Evolutionary conservation across 495 filamentous ascomycete genomes (phyloP).

Genomic region (Tuber borchii): DNA sequence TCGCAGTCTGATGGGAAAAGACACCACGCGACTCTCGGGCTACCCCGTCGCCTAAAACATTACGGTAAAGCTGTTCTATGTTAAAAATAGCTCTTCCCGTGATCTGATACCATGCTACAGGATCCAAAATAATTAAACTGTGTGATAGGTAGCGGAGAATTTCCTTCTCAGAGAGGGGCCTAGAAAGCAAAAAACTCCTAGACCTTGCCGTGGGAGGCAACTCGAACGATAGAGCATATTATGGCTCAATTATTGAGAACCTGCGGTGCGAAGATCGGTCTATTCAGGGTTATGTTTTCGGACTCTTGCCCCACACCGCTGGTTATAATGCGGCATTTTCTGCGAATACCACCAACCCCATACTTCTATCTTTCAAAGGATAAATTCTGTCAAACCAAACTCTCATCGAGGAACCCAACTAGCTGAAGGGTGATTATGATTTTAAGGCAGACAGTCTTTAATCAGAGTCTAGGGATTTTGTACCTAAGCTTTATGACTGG

Average conservation of each 20-base stretch:
- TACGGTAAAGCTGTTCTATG: neutral
- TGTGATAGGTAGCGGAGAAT: neutral
- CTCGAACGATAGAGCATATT: neutral
- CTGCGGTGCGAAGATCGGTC: too few species aligned
- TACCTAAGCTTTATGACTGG: neutral
- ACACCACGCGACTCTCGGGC: neutral
- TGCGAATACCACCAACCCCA: too few species aligned
- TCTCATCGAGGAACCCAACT: neutral
- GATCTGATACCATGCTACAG: neutral
- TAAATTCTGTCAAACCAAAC: too few species aligned
- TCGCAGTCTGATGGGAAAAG: neutral
- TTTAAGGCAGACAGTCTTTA: neutral
- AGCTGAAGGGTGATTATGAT: neutral
- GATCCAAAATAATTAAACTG: neutral
- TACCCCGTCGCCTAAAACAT: neutral
- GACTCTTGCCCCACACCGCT: too few species aligned
- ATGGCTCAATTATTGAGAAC: too few species aligned
- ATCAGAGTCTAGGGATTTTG: neutral
- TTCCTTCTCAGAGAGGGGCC: neutral
- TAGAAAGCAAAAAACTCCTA: neutral
- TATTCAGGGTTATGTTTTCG: too few species aligned
- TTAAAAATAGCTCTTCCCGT: neutral
- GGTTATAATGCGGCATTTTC: too few species aligned
- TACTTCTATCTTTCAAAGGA: too few species aligned
- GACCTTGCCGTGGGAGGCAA: neutral